phyloP scores from a whole-genome alignment of 306 rosid species.

The Ormosia semicastrata region DNA sequence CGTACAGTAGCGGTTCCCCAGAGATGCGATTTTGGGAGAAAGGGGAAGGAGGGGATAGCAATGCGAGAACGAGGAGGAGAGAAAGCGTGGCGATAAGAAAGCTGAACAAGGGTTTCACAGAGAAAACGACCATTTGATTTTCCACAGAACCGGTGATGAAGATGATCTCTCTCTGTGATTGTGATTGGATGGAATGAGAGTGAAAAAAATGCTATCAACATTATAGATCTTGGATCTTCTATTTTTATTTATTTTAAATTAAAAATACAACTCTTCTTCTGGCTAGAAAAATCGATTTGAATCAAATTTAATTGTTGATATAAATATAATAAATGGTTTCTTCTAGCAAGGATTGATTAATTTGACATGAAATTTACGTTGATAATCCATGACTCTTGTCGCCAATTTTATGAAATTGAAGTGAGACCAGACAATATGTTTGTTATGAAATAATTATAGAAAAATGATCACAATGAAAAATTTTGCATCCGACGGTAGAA shows the following conservation, averaged over 20 bases:
- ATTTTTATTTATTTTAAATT: neutral
- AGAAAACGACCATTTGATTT: constrained; percentile 60
- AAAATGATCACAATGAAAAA: no score
- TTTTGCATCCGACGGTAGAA: no score
- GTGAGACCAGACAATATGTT: no score
- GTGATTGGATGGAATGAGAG: neutral
- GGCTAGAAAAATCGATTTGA: neutral
- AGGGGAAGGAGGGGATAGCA: constrained; percentile 49
- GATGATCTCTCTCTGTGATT: neutral
- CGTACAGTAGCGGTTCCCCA: constrained; percentile 41
- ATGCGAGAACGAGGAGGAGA: constrained; percentile 39
- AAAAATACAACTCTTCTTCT: neutral
- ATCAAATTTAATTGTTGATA: no score
- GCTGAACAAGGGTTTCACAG: constrained; percentile 65
- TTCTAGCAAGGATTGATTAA: no score
- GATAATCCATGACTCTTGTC: no score
- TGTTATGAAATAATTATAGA: no score
- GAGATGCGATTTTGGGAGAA: constrained; percentile 36
- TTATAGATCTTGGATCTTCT: neutral
- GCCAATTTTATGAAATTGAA: no score
- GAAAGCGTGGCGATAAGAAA: constrained; percentile 47
- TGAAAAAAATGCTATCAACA: neutral
- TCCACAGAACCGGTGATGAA: neutral
- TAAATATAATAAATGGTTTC: no score
- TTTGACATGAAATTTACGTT: no score